These are phyloP conservation scores for Vitis hybrid DNA, from an alignment of 177 flowering plant species.

Conservation along the genomic window DNA sequence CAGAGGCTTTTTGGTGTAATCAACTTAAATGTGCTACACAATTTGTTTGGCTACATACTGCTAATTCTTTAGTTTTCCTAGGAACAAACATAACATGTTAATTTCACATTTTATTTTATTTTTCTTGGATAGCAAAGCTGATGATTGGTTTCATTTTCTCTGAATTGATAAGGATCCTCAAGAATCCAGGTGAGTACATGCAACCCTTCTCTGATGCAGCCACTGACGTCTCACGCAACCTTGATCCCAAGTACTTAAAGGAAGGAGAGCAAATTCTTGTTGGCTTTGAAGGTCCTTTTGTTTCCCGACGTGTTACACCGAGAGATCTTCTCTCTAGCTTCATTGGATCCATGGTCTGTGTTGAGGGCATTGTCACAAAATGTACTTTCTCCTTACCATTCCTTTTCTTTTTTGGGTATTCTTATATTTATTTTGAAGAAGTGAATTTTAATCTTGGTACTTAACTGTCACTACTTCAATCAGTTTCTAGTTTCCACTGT, in stretches of 20 bases:
- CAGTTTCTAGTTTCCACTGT: too few species aligned
- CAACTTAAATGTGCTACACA: too few species aligned
- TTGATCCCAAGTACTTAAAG: constrained; percentile 72
- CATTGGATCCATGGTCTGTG: constrained; percentile 96
- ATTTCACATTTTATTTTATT: background rate
- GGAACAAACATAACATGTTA: background rate
- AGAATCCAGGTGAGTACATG: constrained; percentile 74
- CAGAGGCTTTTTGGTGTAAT: too few species aligned
- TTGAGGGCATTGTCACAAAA: constrained; percentile 92
- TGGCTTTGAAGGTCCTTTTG: constrained; percentile 94
- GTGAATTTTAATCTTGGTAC: too few species aligned
- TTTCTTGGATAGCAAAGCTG: too few species aligned
- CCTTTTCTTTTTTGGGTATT: background rate
- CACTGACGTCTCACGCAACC: constrained; percentile 64
- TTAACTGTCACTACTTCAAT: too few species aligned
- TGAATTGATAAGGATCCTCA: constrained; percentile 49
- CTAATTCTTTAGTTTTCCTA: too few species aligned
- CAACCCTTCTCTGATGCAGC: constrained; percentile 86
- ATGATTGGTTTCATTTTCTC: too few species aligned
- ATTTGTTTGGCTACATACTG: too few species aligned
- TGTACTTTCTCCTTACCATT: constrained; percentile 33
- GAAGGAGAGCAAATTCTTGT: constrained; percentile 87
- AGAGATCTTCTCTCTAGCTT: constrained; percentile 85
- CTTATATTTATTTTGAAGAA: background rate
- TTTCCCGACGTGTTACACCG: constrained; percentile 87